Evolutionary conservation across 176 grass and related monocot species (phyloP).

Genomic region (Olyra latifolia): DNA sequence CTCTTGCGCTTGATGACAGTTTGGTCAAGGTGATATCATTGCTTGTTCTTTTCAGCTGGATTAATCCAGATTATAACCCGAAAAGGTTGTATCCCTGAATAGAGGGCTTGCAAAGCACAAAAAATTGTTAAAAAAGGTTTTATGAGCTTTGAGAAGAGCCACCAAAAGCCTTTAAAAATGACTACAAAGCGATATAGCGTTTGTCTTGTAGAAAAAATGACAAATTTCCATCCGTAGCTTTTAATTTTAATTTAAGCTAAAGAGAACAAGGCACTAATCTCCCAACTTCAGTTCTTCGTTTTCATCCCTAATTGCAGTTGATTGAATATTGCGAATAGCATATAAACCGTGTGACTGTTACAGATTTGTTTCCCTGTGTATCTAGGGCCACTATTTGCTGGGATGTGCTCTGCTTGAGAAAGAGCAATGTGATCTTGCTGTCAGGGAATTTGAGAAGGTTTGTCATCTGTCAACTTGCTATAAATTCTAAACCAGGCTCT

Average conservation of each 20-base stretch:
- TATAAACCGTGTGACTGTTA: background rate
- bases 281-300: background rate
- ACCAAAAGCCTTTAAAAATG: too few species aligned
- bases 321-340: background rate
- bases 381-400: constrained; percentile 68
- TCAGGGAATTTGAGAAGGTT: constrained; percentile 75
- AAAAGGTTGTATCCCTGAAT: too few species aligned
- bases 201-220: too few species aligned
- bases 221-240: too few species aligned
- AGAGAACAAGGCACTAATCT: too few species aligned
- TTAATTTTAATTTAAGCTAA: too few species aligned
- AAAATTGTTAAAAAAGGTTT: too few species aligned
- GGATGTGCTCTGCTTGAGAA: constrained; percentile 73
- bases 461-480: background rate
- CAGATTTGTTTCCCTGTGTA: background rate
- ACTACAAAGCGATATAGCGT: too few species aligned
- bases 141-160: too few species aligned
- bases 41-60: too few species aligned
- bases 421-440: constrained; percentile 43
- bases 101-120: too few species aligned
- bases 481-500: background rate
- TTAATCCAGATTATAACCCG: too few species aligned
- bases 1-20: constrained; percentile 68
- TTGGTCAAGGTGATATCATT: constrained; percentile 55
- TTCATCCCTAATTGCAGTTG: background rate